A percentile compares a stretch with the other conserved stretches of the same genome.
These are phyloP conservation scores for Metschnikowia chrysomelidarum DNA, from an alignment of 805 yeast genomes.

Conservation along the genomic window DNA sequence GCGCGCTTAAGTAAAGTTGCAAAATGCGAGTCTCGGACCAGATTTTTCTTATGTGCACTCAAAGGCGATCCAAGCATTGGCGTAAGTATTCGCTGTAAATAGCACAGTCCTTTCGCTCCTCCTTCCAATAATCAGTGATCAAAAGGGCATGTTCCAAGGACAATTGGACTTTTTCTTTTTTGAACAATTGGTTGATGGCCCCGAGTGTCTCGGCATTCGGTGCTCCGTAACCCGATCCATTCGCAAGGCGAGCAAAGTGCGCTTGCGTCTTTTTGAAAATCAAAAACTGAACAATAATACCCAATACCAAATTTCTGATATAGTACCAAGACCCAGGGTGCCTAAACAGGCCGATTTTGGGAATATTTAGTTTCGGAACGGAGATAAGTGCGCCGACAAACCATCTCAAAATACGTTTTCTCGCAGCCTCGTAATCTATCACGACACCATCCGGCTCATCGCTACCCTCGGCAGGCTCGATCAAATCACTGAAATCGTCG, in stretches of 20 bases:
- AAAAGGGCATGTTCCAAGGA: slow-evolving; percentile 29
- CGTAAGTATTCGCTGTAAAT: slow-evolving; percentile 27
- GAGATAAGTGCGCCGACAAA: slow-evolving; percentile 28
- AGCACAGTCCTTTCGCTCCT: slow-evolving; percentile 32
- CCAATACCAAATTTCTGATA: slow-evolving; percentile 32
- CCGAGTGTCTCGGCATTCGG: slow-evolving; percentile 1
- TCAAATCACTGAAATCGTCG: slow-evolving; percentile 31
- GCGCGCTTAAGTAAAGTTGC: slow-evolving; percentile 18
- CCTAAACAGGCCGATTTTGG: slow-evolving; percentile 35
- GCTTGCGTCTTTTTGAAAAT: slow-evolving; percentile 29
- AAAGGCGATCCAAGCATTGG: slow-evolving; percentile 10
- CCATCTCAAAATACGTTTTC: slow-evolving; percentile 25
- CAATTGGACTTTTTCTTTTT: slow-evolving; percentile 2
- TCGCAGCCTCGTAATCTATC: slow-evolving; percentile 24
- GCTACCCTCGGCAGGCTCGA: slow-evolving; percentile 19
- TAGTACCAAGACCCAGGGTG: slow-evolving; percentile 44
- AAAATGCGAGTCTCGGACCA: slow-evolving; percentile 21
- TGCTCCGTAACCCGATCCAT: not conserved
- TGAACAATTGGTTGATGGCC: slow-evolving; percentile 4
- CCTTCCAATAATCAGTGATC: slow-evolving; percentile 36
- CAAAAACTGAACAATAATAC: slow-evolving; percentile 29
- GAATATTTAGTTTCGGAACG: slow-evolving; percentile 34
- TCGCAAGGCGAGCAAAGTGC: slow-evolving; percentile 14
- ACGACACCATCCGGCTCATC: slow-evolving; percentile 13
- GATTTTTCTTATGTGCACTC: slow-evolving; percentile 8